A percentile compares a stretch with the other conserved stretches of the same genome.
Evolutionary conservation across 2,329 filamentous ascomycete genomes (phyloP).

Genomic region (Ilyonectria robusta): DNA sequence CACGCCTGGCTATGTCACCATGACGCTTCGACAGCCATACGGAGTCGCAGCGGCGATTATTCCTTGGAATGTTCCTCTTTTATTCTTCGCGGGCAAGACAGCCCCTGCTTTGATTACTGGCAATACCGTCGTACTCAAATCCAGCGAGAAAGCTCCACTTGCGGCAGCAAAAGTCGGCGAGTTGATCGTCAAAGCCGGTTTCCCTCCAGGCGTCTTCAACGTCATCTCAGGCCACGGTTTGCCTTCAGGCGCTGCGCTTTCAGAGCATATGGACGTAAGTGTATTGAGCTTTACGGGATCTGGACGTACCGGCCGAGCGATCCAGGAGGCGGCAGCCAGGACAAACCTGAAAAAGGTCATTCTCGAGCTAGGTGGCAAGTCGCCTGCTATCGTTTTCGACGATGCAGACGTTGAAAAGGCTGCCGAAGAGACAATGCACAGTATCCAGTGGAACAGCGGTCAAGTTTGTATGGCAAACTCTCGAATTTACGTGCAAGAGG

Average conservation of each 20-base stretch:
- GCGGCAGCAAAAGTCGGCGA: conserved; percentile 54
- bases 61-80: conserved; percentile 68
- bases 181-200: conserved; percentile 79
- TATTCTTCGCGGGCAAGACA: conserved; percentile 61
- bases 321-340: conserved; percentile 79
- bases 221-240: conserved; percentile 79
- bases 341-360: conserved; percentile 76
- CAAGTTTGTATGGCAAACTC: conserved; percentile 74
- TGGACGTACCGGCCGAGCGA: conserved; percentile 77
- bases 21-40: conserved; percentile 64
- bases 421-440: conserved; percentile 63
- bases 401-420: conserved; percentile 56
- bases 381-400: conserved; percentile 74
- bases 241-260: conserved; percentile 76
- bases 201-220: conserved; percentile 82
- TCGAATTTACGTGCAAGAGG: conserved; percentile 69
- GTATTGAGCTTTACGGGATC: conserved; percentile 85
- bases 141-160: conserved; percentile 41
- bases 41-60: conserved; percentile 71
- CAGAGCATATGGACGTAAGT: conserved; percentile 77
- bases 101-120: conserved; percentile 38
- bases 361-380: conserved; percentile 79
- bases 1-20: conserved; percentile 61
- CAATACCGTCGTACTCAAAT: conserved; percentile 40
- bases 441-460: conserved; percentile 68